A percentile compares a stretch with the other conserved stretches of the same genome.
These are phyloP conservation scores for Botrytis cinerea DNA, from an alignment of 2,329 filamentous ascomycete genomes.

Conservation along the genomic window DNA sequence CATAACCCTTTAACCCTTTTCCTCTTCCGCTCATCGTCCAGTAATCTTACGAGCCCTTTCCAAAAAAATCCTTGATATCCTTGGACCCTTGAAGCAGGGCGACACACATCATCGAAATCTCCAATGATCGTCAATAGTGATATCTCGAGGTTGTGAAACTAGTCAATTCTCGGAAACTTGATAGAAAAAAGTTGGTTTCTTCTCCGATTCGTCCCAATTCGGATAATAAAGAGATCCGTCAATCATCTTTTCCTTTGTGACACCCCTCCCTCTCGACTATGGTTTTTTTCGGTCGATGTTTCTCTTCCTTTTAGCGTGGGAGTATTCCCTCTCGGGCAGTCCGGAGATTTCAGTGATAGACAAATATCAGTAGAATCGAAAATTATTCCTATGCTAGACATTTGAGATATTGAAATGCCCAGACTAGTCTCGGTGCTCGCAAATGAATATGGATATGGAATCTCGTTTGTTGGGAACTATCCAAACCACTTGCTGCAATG, in stretches of 20 bases:
- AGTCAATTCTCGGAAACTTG: slow-evolving; percentile 9
- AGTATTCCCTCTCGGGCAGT: neutral
- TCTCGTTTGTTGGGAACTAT: neutral
- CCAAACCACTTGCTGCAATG: neutral
- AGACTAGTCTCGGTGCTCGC: neutral
- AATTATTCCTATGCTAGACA: neutral
- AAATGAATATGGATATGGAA: neutral
- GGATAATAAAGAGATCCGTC: slow-evolving; percentile 17
- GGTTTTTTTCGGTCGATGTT: neutral
- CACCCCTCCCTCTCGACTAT: neutral
- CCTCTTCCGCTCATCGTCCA: slow-evolving; percentile 1
- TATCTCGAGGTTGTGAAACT: slow-evolving; percentile 21
- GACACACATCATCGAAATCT: slow-evolving; percentile 8
- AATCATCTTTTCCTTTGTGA: neutral
- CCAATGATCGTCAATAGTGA: slow-evolving; percentile 25
- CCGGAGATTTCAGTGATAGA: neutral
- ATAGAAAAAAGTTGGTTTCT: slow-evolving; percentile 2
- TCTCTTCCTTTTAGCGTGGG: neutral
- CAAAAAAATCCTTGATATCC: slow-evolving; percentile 2
- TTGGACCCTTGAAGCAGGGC: slow-evolving; percentile 23
- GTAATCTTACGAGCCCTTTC: neutral
- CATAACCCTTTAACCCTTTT: neutral
- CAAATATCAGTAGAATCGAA: neutral
- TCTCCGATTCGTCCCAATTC: slow-evolving; percentile 22
- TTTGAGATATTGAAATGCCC: neutral